phyloP scores from a whole-genome alignment of 306 rosid species.

The Canavalia ensiformis region DNA sequence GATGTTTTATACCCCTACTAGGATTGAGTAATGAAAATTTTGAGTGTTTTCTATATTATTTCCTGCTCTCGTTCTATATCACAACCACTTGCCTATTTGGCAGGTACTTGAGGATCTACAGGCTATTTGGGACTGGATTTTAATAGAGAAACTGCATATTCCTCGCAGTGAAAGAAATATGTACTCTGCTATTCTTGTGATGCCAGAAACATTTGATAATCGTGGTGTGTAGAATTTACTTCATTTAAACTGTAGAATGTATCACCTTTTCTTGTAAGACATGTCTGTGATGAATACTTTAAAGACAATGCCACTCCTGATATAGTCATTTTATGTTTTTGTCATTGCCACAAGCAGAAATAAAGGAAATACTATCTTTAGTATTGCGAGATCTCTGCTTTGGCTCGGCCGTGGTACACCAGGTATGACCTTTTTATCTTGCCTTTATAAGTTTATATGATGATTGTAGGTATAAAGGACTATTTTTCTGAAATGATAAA shows the following conservation, averaged over 20 bases:
- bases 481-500: conserved; percentile 16
- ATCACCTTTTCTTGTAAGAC: conserved; percentile 27
- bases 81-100: conserved; percentile 45
- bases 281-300: conserved; percentile 5
- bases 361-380: conserved; percentile 79
- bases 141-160: conserved; percentile 80
- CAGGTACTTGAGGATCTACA: conserved; percentile 88
- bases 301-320: conserved; percentile 19
- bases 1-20: background rate
- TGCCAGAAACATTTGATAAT: conserved; percentile 92
- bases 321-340: conserved; percentile 47
- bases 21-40: conserved; percentile 7
- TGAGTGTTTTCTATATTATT: conserved; percentile 29
- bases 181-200: conserved; percentile 85
- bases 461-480: conserved; percentile 12
- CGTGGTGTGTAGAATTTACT: conserved; percentile 68
- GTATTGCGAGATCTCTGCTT: conserved; percentile 80
- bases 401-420: conserved; percentile 96
- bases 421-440: conserved; percentile 60
- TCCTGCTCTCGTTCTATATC: conserved; percentile 33
- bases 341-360: conserved; percentile 69
- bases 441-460: conserved; percentile 17
- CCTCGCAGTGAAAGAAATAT: conserved; percentile 77
- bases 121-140: conserved; percentile 95
- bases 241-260: conserved; percentile 32